Percentiles rank a stretch among this genome's conserved stretches.
Conservation (phyloP, 306 rosid genomes). For the Gastrolobium villosum region DNA sequence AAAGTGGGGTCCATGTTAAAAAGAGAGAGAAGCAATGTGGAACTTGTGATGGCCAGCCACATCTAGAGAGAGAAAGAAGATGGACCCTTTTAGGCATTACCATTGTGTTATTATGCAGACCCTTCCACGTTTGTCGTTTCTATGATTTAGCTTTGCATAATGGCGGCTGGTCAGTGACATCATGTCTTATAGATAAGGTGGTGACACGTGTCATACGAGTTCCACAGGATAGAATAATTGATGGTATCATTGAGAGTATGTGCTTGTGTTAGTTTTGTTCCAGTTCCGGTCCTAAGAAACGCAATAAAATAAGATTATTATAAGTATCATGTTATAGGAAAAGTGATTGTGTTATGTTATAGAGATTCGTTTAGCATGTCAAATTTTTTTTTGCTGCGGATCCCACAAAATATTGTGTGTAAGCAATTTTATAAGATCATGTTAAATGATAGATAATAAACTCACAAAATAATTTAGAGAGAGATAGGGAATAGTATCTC, state of each 20-base stretch:
- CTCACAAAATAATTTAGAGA: not conserved
- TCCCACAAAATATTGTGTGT: no score
- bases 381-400: no score
- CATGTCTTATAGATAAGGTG: conserved; percentile 34
- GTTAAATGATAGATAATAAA: no score
- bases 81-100: not conserved
- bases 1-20: conserved; percentile 51
- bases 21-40: conserved; percentile 38
- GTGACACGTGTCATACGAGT: conserved; percentile 38
- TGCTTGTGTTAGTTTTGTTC: conserved; percentile 13
- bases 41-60: conserved; percentile 25
- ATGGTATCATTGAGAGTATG: not conserved
- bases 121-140: conserved; percentile 37
- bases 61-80: not conserved
- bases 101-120: not conserved
- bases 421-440: no score
- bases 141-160: not conserved
- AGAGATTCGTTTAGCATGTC: no score
- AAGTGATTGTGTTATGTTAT: no score
- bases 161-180: conserved; percentile 54
- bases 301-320: conserved; percentile 8
- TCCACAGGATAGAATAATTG: conserved; percentile 27
- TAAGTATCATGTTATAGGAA: no score
- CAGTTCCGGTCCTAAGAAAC: conserved; percentile 18
- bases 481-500: conserved; percentile 2